phyloP scores from a whole-genome alignment of 2,329 filamentous ascomycete species.

The Phyllosticta citribraziliensis region DNA sequence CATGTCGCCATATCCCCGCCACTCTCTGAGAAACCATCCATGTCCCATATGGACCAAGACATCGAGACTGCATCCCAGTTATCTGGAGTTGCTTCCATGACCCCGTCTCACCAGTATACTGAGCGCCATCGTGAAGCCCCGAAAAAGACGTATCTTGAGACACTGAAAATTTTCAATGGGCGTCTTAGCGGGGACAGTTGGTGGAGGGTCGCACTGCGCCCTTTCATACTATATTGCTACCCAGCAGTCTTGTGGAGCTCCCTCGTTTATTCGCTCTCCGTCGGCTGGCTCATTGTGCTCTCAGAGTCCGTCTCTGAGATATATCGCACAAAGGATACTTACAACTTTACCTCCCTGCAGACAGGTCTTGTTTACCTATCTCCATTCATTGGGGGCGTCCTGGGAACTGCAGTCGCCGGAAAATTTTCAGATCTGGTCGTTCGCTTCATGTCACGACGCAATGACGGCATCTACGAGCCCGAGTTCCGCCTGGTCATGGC shows the following conservation, averaged over 20 bases:
- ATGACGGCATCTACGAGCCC: conserved; percentile 57
- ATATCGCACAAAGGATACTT: conserved; percentile 58
- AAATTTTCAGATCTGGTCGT: conserved; percentile 81
- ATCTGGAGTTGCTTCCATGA: not conserved
- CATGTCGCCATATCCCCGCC: conserved; percentile 1
- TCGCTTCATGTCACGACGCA: conserved; percentile 67
- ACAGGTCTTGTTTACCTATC: conserved; percentile 83
- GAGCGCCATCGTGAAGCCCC: conserved; percentile 57
- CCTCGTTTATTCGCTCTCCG: conserved; percentile 72
- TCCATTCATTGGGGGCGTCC: conserved; percentile 76
- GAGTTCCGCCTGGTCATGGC: conserved; percentile 78
- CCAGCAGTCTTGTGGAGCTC: conserved; percentile 85
- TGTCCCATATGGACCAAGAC: conserved; percentile 1
- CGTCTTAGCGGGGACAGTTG: conserved; percentile 69
- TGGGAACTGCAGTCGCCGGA: conserved; percentile 87
- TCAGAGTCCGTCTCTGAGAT: conserved; percentile 79
- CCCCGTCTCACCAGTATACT: conserved; percentile 47
- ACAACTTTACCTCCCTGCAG: conserved; percentile 72
- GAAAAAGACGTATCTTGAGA: conserved; percentile 60
- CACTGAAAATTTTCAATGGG: conserved; percentile 68
- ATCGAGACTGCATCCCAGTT: not conserved
- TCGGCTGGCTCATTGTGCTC: conserved; percentile 92
- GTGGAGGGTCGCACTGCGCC: conserved; percentile 66
- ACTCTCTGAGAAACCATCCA: conserved; percentile 2
- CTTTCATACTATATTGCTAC: conserved; percentile 79